Conservation (phyloP, 1,139 yeast species). For the Suhomyces taliae region DNA sequence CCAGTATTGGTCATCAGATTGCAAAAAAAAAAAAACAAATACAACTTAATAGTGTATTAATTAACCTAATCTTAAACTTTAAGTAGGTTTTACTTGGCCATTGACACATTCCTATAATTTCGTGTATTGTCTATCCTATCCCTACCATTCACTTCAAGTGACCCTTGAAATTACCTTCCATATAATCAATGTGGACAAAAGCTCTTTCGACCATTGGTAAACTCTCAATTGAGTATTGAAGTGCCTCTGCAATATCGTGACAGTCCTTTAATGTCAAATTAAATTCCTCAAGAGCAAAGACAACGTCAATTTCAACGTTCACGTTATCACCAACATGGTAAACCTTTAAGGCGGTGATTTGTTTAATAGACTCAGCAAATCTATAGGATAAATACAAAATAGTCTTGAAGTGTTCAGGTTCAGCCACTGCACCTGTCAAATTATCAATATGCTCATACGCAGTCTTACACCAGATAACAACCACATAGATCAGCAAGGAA, state of each 20-base stretch:
- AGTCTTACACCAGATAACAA: constrained; percentile 61
- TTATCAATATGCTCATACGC: constrained; percentile 74
- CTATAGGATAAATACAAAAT: constrained; percentile 66
- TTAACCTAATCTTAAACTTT: too few relatives aligned
- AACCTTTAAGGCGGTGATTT: constrained; percentile 66
- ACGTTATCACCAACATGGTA: constrained; percentile 79
- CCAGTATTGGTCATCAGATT: too few relatives aligned
- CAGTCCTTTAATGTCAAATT: constrained; percentile 59
- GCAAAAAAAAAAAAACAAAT: too few relatives aligned
- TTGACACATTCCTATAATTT: too few relatives aligned
- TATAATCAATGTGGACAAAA: constrained; percentile 77
- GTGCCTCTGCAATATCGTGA: constrained; percentile 79
- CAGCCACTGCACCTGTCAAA: constrained; percentile 73
- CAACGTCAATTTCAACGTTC: constrained; percentile 75
- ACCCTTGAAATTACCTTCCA: constrained; percentile 53
- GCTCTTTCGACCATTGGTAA: constrained; percentile 78
- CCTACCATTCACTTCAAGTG: constrained; percentile 35
- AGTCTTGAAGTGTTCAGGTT: constrained; percentile 61
- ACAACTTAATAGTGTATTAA: too few relatives aligned
- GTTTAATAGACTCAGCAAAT: constrained; percentile 66
- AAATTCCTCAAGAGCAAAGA: constrained; percentile 49
- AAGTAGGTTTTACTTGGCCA: too few relatives aligned
- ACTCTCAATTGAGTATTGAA: constrained; percentile 78
- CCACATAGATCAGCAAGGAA: constrained; percentile 58
- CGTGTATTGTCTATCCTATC: not conserved